Evolutionary conservation across 306 rosid genomes (phyloP), one percentile per base, ranked within the genome.

Genomic region (Lathyrus tuberosus): DNA sequence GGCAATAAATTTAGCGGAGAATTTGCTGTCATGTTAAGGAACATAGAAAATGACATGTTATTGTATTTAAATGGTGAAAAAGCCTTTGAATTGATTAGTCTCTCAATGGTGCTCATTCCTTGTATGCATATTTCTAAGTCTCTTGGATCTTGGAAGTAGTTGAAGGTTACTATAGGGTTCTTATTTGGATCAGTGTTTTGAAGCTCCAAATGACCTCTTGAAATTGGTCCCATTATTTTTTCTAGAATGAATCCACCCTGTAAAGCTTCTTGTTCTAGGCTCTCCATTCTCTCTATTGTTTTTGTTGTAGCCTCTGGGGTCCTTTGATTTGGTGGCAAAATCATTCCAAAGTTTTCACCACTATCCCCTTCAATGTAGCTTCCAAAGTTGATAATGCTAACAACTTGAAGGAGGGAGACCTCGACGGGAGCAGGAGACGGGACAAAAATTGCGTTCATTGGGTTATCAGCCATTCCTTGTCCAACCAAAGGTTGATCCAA

Each of bases 221-320:
- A 90, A 10, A 81, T 26, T 28, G 96, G 96, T 5, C 96, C 96
- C 81, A 73, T 68, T 40, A 83, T 70, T 54, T 88, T 90, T 71
- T 88, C 90, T 0, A 90, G 82, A 49, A 90, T 73, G 87, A 86
- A 90, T 3, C 96, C 95, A 4, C 96, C 96, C 7, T 64, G 52
- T 9, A 86, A 79, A 9, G 85, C 91, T 52, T 74, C 68, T 5
- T 86, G 47, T 0, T 84, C 82, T 5, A 81, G 77, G 3, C 24
- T 71, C 8, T 65, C 75, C 90, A 82, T 81, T 5, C 15, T 37
- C 13, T 81, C 70, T 31, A 62, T 68, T 37, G 90, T 91, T 28
- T 91, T 28, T 76, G 26, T 24, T 24, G 3, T 24, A 24, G 26
- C 26, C 26, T 24, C 26, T 24, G 26, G 26, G 26, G 26, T 24